Conservation (phyloP, 495 filamentous ascomycete species). For the Aspergillus biplanus region DNA sequence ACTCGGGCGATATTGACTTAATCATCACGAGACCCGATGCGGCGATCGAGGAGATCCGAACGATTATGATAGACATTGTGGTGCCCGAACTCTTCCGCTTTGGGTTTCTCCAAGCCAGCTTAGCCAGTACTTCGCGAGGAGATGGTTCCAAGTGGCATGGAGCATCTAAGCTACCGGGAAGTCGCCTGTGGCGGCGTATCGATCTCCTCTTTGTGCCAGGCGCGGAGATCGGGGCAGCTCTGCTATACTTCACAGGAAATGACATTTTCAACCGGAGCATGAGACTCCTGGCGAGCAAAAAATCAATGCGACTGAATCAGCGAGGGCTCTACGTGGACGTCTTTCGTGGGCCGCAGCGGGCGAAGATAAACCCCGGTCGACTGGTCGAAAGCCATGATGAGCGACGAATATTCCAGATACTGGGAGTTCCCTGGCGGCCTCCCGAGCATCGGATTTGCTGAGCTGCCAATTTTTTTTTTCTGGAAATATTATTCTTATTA, state of each 20-base stretch:
- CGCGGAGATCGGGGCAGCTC: conserved; percentile 79
- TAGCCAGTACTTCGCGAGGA: conserved; percentile 49
- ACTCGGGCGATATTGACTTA: conserved; percentile 82
- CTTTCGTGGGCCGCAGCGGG: conserved; percentile 58
- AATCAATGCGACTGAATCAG: conserved; percentile 87
- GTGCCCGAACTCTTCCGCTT: conserved; percentile 61
- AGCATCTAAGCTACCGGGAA: conserved; percentile 67
- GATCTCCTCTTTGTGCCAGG: conserved; percentile 87
- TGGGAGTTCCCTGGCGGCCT: conserved; percentile 87
- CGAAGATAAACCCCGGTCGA: conserved; percentile 71
- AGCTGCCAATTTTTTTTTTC: conserved; percentile 20
- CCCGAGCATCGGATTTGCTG: conserved; percentile 81
- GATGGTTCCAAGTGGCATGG: conserved; percentile 85
- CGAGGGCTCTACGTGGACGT: conserved; percentile 78
- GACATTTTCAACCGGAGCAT: conserved; percentile 96
- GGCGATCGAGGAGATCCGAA: conserved; percentile 59
- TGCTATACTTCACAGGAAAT: conserved; percentile 96
- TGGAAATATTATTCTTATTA: conserved; percentile 10
- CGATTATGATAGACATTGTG: conserved; percentile 64
- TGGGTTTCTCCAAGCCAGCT: conserved; percentile 62
- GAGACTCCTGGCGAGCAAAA: conserved; percentile 79
- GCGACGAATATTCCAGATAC: conserved; percentile 79
- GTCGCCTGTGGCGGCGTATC: conserved; percentile 72
- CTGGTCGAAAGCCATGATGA: conserved; percentile 79
- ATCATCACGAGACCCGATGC: conserved; percentile 77